phyloP scores from a whole-genome alignment of 768 basidiomycete species.

The Leccinum obscurum region DNA sequence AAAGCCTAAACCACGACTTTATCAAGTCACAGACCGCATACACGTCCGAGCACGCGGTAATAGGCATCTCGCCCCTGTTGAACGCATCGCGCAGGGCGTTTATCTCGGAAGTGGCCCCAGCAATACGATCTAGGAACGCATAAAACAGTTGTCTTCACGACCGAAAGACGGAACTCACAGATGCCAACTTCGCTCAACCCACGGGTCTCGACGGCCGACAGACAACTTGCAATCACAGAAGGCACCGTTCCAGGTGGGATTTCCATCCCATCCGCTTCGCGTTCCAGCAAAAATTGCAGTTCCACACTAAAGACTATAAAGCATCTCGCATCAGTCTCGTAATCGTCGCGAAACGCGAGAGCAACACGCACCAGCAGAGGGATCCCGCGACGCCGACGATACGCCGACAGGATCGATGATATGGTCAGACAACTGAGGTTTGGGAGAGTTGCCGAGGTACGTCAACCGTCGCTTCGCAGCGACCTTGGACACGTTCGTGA shows the following conservation, averaged over 20 bases:
- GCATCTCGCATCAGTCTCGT: conserved; percentile 7
- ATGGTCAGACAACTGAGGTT: conserved; percentile 73
- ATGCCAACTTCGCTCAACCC: conserved; percentile 83
- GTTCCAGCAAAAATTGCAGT: conserved; percentile 62
- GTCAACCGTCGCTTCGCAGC: conserved; percentile 79
- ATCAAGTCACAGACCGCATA: conserved; percentile 82
- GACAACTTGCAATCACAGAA: conserved; percentile 60
- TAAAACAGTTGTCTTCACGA: not conserved
- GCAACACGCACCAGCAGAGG: conserved; percentile 61
- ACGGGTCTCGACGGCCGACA: conserved; percentile 70
- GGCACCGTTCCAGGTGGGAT: conserved; percentile 63
- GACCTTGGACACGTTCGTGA: conserved; percentile 67
- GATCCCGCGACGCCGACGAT: conserved; percentile 59
- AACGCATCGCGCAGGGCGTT: conserved; percentile 70
- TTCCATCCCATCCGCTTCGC: conserved; percentile 55
- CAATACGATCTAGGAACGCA: conserved; percentile 65
- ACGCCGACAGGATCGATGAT: conserved; percentile 57
- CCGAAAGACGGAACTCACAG: conserved; percentile 50
- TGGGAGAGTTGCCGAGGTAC: conserved; percentile 75
- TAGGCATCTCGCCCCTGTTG: conserved; percentile 70
- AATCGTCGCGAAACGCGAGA: not conserved
- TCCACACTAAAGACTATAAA: conserved; percentile 73
- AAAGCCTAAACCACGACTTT: conserved; percentile 82
- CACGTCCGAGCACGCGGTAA: conserved; percentile 64
- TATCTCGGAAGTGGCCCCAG: conserved; percentile 72